Evolutionary conservation across 805 yeast species (phyloP).

Genomic region (Metschnikowia lachancei): DNA sequence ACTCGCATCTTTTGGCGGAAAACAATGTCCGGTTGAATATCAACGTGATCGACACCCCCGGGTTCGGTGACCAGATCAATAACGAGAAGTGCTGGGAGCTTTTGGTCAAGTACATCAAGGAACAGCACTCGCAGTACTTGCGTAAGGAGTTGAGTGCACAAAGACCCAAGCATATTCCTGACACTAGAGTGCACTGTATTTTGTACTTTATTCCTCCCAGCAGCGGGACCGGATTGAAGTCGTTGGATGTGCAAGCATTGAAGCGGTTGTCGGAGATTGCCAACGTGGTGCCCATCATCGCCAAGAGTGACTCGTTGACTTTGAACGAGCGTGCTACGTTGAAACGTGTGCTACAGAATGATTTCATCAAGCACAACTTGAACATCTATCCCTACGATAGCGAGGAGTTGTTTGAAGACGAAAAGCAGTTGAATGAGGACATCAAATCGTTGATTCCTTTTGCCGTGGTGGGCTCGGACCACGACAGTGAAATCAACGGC

Average conservation of each 20-base stretch:
- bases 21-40: constrained; percentile 83
- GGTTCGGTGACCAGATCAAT: constrained; percentile 95
- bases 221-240: constrained; percentile 78
- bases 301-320: constrained; percentile 88
- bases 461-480: constrained; percentile 91
- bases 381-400: constrained; percentile 82
- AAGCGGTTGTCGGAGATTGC: constrained; percentile 84
- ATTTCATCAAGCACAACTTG: constrained; percentile 68
- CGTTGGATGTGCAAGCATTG: constrained; percentile 78
- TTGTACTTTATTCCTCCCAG: constrained; percentile 83
- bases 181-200: constrained; percentile 91
- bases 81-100: constrained; percentile 98
- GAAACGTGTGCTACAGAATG: constrained; percentile 73
- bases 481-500: constrained; percentile 71
- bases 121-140: constrained; percentile 86
- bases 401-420: constrained; percentile 67
- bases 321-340: constrained; percentile 76
- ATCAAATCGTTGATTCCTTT: constrained; percentile 79
- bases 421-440: constrained; percentile 68
- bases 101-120: constrained; percentile 87
- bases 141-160: constrained; percentile 94
- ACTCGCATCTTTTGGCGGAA: constrained; percentile 70
- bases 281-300: constrained; percentile 93
- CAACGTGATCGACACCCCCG: constrained; percentile 94
- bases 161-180: constrained; percentile 77